Conservation (phyloP, 148 eudicot genomes). For the Camellia lanceoleosa region DNA sequence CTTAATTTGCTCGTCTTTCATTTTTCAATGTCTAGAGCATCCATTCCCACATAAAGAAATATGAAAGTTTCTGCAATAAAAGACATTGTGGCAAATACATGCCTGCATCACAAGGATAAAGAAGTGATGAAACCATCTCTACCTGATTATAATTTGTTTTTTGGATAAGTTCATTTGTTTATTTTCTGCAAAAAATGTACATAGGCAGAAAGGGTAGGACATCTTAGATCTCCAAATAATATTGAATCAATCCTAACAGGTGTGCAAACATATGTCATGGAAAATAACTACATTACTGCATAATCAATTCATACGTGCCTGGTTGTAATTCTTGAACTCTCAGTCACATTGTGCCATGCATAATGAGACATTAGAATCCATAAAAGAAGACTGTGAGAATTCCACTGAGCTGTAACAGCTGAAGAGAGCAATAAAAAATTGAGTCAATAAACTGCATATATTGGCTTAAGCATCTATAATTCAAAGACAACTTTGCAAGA, state of each 20-base stretch:
- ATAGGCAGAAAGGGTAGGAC: no score
- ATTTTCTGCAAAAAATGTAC: no score
- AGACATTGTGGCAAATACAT: constrained; percentile 86
- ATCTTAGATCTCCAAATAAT: background rate
- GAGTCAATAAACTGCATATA: background rate
- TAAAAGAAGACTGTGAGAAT: constrained; percentile 88
- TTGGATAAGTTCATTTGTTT: background rate
- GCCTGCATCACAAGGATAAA: constrained; percentile 44
- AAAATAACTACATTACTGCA: background rate
- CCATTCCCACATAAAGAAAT: constrained; percentile 92
- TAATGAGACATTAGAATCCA: constrained; percentile 92
- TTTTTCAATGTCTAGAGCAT: constrained; percentile 86
- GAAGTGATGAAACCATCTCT: background rate
- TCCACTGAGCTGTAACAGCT: constrained; percentile 80
- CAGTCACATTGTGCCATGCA: constrained; percentile 92
- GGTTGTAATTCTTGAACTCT: constrained; percentile 81
- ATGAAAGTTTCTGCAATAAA: constrained; percentile 94
- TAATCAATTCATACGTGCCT: constrained; percentile 34
- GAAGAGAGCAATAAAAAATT: constrained; percentile 18
- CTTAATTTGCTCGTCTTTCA: constrained; percentile 79
- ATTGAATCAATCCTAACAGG: background rate
- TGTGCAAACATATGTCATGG: background rate
- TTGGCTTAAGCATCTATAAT: background rate
- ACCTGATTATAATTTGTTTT: background rate
- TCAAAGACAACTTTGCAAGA: background rate